These are phyloP conservation scores for Crucibulum laeve DNA, from an alignment of 768 basidiomycete species.

Conservation along the genomic window DNA sequence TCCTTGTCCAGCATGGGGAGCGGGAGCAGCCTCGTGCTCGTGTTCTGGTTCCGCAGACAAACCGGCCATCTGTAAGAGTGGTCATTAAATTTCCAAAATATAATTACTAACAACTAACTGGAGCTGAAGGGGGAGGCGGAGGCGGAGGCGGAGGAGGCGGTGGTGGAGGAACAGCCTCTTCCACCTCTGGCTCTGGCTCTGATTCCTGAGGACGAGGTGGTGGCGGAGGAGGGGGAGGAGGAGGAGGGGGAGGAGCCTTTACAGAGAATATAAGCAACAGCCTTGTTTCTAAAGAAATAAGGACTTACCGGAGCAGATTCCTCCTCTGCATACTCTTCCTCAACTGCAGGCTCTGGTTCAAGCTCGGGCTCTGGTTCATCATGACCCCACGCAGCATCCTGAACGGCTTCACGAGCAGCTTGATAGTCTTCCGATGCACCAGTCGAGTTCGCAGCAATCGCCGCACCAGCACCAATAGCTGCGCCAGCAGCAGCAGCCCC, in stretches of 20 bases:
- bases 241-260: conserved; percentile 32
- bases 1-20: conserved; percentile 37
- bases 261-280: conserved; percentile 26
- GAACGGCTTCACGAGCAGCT: conserved; percentile 21
- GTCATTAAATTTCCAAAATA: not conserved
- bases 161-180: conserved; percentile 32
- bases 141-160: conserved; percentile 43
- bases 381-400: conserved; percentile 25
- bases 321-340: conserved; percentile 21
- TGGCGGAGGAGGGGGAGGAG: conserved; percentile 35
- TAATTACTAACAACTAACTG: conserved; percentile 7
- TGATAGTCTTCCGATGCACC: conserved; percentile 10
- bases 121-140: conserved; percentile 48
- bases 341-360: conserved; percentile 9
- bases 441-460: conserved; percentile 23
- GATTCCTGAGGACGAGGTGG: conserved; percentile 22
- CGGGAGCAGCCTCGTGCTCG: conserved; percentile 13
- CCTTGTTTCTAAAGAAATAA: conserved; percentile 1
- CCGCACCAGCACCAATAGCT: conserved; percentile 30
- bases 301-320: conserved; percentile 23
- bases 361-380: conserved; percentile 20
- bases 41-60: conserved; percentile 24
- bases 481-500: conserved; percentile 25
- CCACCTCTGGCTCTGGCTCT: conserved; percentile 21
- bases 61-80: conserved; percentile 22